These are phyloP conservation scores for Globisporangium cystogenes DNA, from an alignment of 352 stramenopile species.

Conservation along the genomic window DNA sequence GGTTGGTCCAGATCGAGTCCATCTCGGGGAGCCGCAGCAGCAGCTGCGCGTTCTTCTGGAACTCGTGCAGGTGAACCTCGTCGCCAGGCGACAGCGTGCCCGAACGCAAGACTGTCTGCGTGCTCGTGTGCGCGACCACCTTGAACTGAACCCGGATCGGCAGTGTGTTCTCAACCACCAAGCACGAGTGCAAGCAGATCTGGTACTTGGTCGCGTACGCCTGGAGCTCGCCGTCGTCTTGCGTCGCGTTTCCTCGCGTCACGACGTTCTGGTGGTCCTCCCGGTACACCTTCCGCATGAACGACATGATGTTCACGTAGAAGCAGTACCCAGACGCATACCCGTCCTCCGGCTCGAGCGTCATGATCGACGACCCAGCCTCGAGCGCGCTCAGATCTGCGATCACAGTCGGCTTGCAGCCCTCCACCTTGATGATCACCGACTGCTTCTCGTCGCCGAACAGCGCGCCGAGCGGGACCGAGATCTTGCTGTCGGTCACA, in stretches of 20 bases:
- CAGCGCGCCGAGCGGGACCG: slow-evolving; percentile 72
- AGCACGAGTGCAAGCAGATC: slow-evolving; percentile 75
- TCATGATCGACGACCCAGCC: slow-evolving; percentile 62
- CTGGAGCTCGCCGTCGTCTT: slow-evolving; percentile 45
- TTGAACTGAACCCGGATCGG: slow-evolving; percentile 84
- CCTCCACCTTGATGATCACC: slow-evolving; percentile 80
- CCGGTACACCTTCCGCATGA: slow-evolving; percentile 85
- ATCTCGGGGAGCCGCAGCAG: slow-evolving; percentile 77
- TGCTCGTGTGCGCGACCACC: slow-evolving; percentile 30
- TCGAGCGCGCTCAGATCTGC: slow-evolving; percentile 58
- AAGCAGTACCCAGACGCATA: slow-evolving; percentile 69
- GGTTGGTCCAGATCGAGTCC: slow-evolving; percentile 78
- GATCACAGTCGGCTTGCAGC: slow-evolving; percentile 80
- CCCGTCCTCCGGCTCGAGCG: slow-evolving; percentile 57
- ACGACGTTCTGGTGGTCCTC: slow-evolving; percentile 80
- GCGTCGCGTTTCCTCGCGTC: slow-evolving; percentile 41
- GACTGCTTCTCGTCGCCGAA: slow-evolving; percentile 77
- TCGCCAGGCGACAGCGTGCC: slow-evolving; percentile 79
- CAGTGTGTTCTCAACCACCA: slow-evolving; percentile 86
- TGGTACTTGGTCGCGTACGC: slow-evolving; percentile 87
- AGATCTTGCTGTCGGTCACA: slow-evolving; percentile 77
- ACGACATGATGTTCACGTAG: slow-evolving; percentile 76
- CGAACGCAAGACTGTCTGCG: slow-evolving; percentile 32
- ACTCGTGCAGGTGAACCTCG: slow-evolving; percentile 80
- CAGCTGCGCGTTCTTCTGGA: slow-evolving; percentile 68